Evolutionary conservation across 139 green algal species (phyloP).

Genomic region (Picochlorum costavermella): DNA sequence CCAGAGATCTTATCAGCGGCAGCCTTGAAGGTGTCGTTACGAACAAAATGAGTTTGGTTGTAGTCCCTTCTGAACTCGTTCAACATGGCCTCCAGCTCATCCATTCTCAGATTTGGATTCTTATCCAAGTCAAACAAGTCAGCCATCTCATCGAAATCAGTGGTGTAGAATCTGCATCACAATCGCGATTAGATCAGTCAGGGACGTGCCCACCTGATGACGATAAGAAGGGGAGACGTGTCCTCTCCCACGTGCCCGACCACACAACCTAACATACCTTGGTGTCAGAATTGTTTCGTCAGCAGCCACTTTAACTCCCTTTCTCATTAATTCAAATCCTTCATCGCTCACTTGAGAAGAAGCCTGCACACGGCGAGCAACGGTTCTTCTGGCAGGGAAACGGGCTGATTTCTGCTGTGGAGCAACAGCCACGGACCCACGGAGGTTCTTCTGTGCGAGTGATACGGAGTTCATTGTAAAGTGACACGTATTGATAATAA

Average conservation of each 20-base stretch:
- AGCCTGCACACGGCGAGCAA: constrained; percentile 9
- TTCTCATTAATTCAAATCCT: constrained; percentile 78
- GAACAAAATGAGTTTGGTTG: constrained; percentile 98
- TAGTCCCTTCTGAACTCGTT: constrained; percentile 95
- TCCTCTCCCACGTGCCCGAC: neutral
- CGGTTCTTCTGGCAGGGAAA: constrained; percentile 1
- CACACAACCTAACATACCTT: constrained; percentile 30
- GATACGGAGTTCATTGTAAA: too few relatives aligned
- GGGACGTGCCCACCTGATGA: neutral
- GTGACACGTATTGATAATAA: too few relatives aligned
- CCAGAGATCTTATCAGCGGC: constrained; percentile 84
- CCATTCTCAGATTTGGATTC: constrained; percentile 90
- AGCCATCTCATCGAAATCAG: constrained; percentile 99
- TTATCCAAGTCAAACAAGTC: constrained; percentile 85
- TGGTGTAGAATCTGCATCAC: constrained; percentile 91
- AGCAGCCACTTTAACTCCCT: constrained; percentile 57
- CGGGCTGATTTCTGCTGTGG: too few relatives aligned
- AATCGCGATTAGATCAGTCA: neutral
- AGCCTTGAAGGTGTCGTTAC: constrained; percentile 91
- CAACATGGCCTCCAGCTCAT: constrained; percentile 77
- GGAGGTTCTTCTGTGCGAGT: too few relatives aligned
- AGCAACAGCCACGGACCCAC: too few relatives aligned
- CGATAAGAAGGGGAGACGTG: neutral
- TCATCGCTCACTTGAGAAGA: constrained; percentile 4
- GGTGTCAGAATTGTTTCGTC: constrained; percentile 88